Percentiles rank a stretch among this genome's conserved stretches.
These are phyloP conservation scores for Trichopus zeylanicus DNA, from an alignment of 116 monocot species.

Conservation along the genomic window DNA sequence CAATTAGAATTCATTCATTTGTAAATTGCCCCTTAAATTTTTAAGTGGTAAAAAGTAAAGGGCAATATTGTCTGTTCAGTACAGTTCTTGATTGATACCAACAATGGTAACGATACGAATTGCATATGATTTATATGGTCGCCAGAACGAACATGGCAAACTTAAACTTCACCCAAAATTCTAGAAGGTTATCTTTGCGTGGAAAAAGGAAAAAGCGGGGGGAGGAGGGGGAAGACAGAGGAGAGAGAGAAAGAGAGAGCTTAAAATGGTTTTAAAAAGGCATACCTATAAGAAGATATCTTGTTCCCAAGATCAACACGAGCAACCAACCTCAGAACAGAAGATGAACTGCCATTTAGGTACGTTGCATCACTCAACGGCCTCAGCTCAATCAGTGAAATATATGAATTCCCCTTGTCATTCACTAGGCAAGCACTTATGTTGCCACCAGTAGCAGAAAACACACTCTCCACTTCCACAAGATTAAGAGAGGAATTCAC, in stretches of 20 bases:
- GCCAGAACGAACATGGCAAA: too few species aligned
- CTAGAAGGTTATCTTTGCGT: too few species aligned
- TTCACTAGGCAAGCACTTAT: slow-evolving; percentile 18
- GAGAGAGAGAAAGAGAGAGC: too few species aligned
- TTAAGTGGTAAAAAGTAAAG: too few species aligned
- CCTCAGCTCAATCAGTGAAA: slow-evolving; percentile 30
- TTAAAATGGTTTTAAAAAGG: not conserved
- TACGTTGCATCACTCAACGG: slow-evolving; percentile 18
- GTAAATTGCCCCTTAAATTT: too few species aligned
- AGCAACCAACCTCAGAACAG: slow-evolving; percentile 17
- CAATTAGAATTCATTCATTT: too few species aligned
- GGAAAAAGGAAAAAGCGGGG: not conserved
- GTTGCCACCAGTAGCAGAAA: slow-evolving; percentile 15
- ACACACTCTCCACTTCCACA: slow-evolving; percentile 19
- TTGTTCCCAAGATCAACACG: slow-evolving; percentile 34
- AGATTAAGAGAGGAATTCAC: slow-evolving; percentile 18
- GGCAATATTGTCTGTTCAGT: too few species aligned
- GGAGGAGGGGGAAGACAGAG: too few species aligned
- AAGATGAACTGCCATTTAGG: slow-evolving; percentile 5
- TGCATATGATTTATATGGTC: too few species aligned
- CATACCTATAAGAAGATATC: slow-evolving; percentile 15
- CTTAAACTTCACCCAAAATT: too few species aligned
- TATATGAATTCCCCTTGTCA: slow-evolving; percentile 25
- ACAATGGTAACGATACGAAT: too few species aligned
- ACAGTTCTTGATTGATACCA: too few species aligned